A percentile compares a stretch with the other conserved stretches of the same genome.
Evolutionary conservation across 257 asterid genomes (phyloP).

Genomic region (Solanum lignicaule): DNA sequence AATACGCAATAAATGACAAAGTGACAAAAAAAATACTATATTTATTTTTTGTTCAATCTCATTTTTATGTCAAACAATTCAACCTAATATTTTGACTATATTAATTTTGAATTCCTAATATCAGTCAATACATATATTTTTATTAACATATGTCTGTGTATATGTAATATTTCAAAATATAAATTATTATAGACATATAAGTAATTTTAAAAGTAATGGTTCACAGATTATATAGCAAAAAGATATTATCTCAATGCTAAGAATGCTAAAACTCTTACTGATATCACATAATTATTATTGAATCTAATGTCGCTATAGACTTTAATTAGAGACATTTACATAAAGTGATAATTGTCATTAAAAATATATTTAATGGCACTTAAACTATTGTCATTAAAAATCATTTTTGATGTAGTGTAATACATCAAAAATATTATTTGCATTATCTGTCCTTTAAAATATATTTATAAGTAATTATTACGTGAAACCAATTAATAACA

Average conservation of each 20-base stretch:
- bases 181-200: not conserved
- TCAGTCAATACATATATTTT: not conserved
- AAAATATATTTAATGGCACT: accelerated
- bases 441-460: not conserved
- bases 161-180: not conserved
- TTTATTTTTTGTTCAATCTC: not conserved
- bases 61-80: not conserved
- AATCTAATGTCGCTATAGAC: accelerated
- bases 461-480: not conserved
- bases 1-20: not conserved
- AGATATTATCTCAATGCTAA: too few relatives aligned
- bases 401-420: not conserved
- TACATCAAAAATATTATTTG: too few relatives aligned
- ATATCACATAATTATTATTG: too few relatives aligned
- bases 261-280: not conserved
- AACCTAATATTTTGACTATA: not conserved
- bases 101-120: not conserved
- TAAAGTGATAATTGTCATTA: too few relatives aligned
- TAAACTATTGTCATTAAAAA: not conserved
- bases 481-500: not conserved
- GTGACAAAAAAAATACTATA: not conserved
- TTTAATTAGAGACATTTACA: too few relatives aligned
- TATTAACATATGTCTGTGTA: not conserved
- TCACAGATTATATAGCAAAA: not conserved
- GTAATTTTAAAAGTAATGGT: not conserved